Evolutionary conservation across 139 green algal genomes (phyloP).

Genomic region (Penium margaritaceum): DNA sequence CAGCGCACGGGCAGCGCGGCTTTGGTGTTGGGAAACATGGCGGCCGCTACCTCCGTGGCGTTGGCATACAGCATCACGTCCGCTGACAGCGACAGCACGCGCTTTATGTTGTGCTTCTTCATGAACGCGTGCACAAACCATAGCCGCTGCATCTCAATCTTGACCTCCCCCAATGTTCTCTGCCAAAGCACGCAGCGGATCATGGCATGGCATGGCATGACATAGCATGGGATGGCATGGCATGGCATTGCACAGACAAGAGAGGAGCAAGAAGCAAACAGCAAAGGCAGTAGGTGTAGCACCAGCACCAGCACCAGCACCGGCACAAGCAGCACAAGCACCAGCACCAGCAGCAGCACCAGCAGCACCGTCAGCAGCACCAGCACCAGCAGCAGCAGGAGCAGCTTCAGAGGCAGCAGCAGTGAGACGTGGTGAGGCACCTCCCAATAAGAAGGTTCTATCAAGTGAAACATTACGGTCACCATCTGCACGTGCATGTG

Average conservation of each 20-base stretch:
- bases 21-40: neutral
- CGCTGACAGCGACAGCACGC: neutral
- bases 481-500: neutral
- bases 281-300: no score
- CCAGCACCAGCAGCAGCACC: neutral
- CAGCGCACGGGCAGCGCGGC: slow-evolving; percentile 9
- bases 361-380: neutral
- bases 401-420: neutral
- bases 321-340: no score
- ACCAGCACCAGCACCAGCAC: no score
- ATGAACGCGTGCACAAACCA: slow-evolving; percentile 11
- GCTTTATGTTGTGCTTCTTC: neutral
- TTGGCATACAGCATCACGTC: slow-evolving; percentile 30
- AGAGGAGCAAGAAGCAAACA: neutral
- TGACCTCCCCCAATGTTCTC: neutral
- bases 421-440: neutral
- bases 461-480: neutral
- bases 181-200: no score
- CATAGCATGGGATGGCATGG: no score
- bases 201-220: no score
- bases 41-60: neutral
- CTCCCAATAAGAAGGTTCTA: no score
- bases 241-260: no score
- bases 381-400: neutral
- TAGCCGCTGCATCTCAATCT: neutral